Base-by-base conservation (phyloP, 768 basidiomycete species). In the Amanita pallidorosea region DNA sequence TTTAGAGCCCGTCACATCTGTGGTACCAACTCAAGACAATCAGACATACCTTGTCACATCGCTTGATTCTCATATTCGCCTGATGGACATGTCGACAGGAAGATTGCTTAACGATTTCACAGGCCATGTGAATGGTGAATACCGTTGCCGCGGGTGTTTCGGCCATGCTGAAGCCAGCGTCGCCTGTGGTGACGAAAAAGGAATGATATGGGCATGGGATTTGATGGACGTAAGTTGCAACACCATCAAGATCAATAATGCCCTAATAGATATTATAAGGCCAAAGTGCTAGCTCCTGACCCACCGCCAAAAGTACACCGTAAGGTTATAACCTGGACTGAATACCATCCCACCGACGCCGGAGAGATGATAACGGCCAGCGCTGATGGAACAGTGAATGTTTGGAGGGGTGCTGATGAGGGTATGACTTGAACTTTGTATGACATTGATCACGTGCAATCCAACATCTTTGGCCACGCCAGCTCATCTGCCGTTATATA, bases 141-240 rank as follows among this genome's bases (percentile, higher is more conserved):
- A 94, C 63, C 79, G 89, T 20, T 85, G 79, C 60, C 81, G 85
- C 25, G 83, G 84, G 22, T 85, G 81, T 57, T 95, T 95, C 59
- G 87, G 87, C 9, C 77, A 86, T 55, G 84, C 74, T 3, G 96
- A 98, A 66, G 85, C 83, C 7, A 79, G 64, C 22, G 81, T 98
- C 13, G 62, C 95, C 4, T 83, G 80, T 54, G 96, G 96, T 7
- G 96, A 98, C 61, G 96, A 97, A 65, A 76, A 83, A 7, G 96
- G 96, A 0, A 69, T 67, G 54, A 70, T 99, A 2, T 96, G 91
- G 90, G 80, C 80, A 37, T 99, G 94, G 94, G 90, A 95, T 58
- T 70, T 97, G 53, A 77, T 97, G 18, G 87, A 90, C 63, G 94
- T 94, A 65, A 61, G 64, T 59, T 36, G 41, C 25, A 47, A 20